phyloP scores from a whole-genome alignment of 768 basidiomycete genomes.

The Tremella fuciformis region DNA sequence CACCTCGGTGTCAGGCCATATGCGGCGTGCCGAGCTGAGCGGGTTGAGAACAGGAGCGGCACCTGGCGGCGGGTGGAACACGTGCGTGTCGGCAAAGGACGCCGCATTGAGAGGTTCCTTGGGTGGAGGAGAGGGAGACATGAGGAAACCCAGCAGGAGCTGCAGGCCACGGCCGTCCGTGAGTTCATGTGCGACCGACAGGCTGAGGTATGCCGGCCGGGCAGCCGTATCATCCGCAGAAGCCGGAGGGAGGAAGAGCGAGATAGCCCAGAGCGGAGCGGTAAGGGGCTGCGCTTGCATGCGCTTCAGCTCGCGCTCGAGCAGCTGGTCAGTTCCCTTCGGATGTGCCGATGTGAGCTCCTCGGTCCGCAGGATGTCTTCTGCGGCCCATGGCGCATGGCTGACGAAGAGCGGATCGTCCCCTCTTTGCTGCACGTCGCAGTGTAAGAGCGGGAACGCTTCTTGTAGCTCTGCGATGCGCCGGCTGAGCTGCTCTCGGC shows the following conservation, averaged over 20 bases:
- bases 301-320: neutral
- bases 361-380: neutral
- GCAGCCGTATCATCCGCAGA: neutral
- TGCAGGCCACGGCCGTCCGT: constrained; percentile 16
- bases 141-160: constrained; percentile 1
- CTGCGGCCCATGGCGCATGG: neutral
- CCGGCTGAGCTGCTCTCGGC: neutral
- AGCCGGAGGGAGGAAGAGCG: neutral
- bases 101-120: constrained; percentile 9
- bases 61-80: constrained; percentile 13
- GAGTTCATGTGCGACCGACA: constrained; percentile 15
- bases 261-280: neutral
- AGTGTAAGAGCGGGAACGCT: constrained; percentile 16
- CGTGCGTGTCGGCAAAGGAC: constrained; percentile 5
- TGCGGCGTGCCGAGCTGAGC: neutral
- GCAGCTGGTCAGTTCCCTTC: too few relatives aligned
- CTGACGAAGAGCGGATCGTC: constrained; percentile 18
- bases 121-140: constrained; percentile 9
- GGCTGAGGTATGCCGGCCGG: constrained; percentile 8
- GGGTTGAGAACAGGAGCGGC: constrained; percentile 6
- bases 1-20: neutral
- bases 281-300: constrained; percentile 2
- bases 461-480: constrained; percentile 19
- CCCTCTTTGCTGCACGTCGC: neutral
- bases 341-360: neutral